Evolutionary conservation across 306 rosid species (phyloP).

Genomic region (Quercus aquifolioides): DNA sequence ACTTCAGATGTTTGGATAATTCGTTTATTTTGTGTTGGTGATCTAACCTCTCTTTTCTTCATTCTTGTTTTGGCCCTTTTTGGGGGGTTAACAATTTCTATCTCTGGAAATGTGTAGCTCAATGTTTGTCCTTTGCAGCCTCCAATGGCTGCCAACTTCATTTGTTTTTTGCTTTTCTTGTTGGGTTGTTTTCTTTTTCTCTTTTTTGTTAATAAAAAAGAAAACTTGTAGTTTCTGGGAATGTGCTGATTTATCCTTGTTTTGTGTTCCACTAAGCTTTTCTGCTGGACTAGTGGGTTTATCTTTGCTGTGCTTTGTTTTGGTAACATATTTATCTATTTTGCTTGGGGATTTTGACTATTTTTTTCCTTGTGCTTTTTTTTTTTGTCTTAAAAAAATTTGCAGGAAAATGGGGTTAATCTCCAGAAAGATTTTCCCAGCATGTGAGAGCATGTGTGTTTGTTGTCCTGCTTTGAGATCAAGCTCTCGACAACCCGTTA

Average conservation of each 20-base stretch:
- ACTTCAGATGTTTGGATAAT: not conserved
- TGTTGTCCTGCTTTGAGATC: constrained; percentile 98
- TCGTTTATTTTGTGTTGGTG: not conserved
- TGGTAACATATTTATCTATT: constrained; percentile 10
- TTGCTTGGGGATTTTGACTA: constrained; percentile 8
- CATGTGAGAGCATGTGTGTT: constrained; percentile 92
- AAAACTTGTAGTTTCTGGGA: not conserved
- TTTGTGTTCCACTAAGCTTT: not conserved
- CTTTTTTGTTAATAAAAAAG: not conserved
- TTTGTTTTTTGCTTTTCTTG: not conserved
- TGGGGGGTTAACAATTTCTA: not conserved
- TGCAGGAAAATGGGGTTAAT: constrained; percentile 83
- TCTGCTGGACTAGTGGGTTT: not conserved
- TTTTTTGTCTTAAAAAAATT: constrained; percentile 1
- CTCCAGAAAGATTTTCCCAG: constrained; percentile 91
- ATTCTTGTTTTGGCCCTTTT: not conserved
- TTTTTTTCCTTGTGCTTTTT: constrained; percentile 6
- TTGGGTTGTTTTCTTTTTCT: not conserved
- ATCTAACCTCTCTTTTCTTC: constrained; percentile 14
- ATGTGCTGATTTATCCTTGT: not conserved
- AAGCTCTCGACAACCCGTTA: constrained; percentile 91
- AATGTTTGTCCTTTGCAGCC: not conserved
- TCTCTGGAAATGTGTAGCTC: not conserved
- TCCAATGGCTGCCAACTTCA: not conserved
- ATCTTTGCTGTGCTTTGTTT: not conserved